phyloP scores from a whole-genome alignment of 1,284 basidiomycete species.

The Leccinum pallidistipes region DNA sequence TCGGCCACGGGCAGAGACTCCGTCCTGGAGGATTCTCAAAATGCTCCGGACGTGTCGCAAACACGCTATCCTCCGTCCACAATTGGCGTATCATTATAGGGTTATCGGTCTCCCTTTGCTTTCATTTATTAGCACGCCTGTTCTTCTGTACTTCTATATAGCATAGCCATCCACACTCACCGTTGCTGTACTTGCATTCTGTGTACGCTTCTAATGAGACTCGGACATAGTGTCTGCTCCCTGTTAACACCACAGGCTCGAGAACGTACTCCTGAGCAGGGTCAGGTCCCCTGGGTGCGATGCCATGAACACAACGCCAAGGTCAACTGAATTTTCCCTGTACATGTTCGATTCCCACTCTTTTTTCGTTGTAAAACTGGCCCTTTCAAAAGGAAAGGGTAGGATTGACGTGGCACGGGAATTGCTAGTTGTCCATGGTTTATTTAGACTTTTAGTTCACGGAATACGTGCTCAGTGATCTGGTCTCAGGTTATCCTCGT shows the following conservation, averaged over 20 bases:
- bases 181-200: slow-evolving; percentile 21
- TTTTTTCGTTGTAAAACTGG: slow-evolving; percentile 2
- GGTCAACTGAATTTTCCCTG: slow-evolving; percentile 10
- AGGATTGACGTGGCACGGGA: slow-evolving; percentile 15
- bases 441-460: slow-evolving; percentile 31
- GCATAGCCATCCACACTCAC: slow-evolving; percentile 25
- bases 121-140: slow-evolving; percentile 23
- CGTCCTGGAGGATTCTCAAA: slow-evolving; percentile 27
- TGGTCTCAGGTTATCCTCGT: slow-evolving; percentile 19
- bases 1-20: slow-evolving; percentile 30
- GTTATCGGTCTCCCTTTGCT: not conserved
- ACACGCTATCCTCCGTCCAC: slow-evolving; percentile 22
- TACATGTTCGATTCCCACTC: slow-evolving; percentile 12
- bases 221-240: not conserved
- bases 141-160: slow-evolving; percentile 29
- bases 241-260: not conserved
- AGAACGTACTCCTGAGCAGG: slow-evolving; percentile 9
- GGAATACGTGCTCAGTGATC: slow-evolving; percentile 4
- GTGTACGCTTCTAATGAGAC: slow-evolving; percentile 24
- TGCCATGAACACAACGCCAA: slow-evolving; percentile 4
- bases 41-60: slow-evolving; percentile 22
- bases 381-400: slow-evolving; percentile 14
- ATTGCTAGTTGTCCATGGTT: slow-evolving; percentile 4
- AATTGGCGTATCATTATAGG: slow-evolving; percentile 26
- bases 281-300: slow-evolving; percentile 12